Evolutionary conservation across 352 stramenopile species (phyloP), one percentile per base, ranked within the genome.

Genomic region (Lagenidium sp.): DNA sequence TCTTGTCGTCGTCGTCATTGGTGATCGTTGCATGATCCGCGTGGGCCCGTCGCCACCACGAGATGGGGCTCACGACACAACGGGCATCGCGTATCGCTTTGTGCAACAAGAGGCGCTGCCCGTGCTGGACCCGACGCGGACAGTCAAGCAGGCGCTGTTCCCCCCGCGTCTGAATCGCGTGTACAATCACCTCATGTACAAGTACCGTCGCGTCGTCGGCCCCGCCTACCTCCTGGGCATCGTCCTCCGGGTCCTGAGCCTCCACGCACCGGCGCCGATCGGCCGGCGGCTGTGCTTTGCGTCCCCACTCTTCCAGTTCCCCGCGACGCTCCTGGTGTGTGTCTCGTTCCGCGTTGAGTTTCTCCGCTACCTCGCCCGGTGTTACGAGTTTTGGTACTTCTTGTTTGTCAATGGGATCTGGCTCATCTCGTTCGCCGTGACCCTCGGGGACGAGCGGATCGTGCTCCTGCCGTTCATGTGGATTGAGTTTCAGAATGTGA

Each of bases 331-430:
- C 4, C 40, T 35, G 18, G 39, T 53, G 6, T 15, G 46, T 7
- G 29, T 53, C 37, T 26, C 42, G 19, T 48, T 53, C 8, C 43
- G 50, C 1, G 16, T 58, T 15, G 44, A 36, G 13, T 44, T 53
- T 7, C 10, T 53, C 8, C 20, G 25, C 3, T 30, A 49, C 6
- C 18, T 58, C 13, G 11, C 49, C 6, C 4, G 15, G 4, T 47
- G 39, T 15, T 57, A 51, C 36, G 50, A 57, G 21, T 57, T 51
- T 32, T 57, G 50, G 50, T 57, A 37, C 36, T 50, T 43, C 18
- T 39, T 53, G n/a, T 15, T 30, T 5, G 38, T 42, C 10, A 58
- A 58, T 19, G 8, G 22, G 2, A 21, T 53, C 15, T 52, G 43
- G 30, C 20, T 20, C 0, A 25, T 10, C 1, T 48, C 37, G 28